A percentile compares a stretch with the other conserved stretches of the same genome.
These are phyloP conservation scores for Paramecium caudatum DNA, from an alignment of 73 alveolate species.

Conservation along the genomic window DNA sequence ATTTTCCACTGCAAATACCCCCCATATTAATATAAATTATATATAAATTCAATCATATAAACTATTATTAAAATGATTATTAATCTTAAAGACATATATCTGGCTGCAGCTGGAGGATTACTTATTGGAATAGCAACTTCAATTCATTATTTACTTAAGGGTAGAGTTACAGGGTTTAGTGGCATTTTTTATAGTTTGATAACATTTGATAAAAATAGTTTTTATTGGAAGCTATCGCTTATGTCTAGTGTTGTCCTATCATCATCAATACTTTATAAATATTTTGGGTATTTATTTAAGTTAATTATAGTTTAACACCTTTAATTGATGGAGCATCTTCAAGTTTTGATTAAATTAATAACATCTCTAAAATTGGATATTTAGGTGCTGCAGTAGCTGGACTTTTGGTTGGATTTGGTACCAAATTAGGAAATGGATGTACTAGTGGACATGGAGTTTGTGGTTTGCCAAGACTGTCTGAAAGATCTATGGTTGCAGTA, in stretches of 20 bases:
- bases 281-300: conserved; percentile 45
- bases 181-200: conserved; percentile 82
- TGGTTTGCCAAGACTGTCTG: conserved; percentile 96
- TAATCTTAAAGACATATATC: conserved; percentile 30
- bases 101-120: conserved; percentile 91
- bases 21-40: too few relatives aligned
- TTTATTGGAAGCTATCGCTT: conserved; percentile 82
- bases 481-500: conserved; percentile 94
- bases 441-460: conserved; percentile 99
- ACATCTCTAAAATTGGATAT: conserved; percentile 70
- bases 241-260: conserved; percentile 81
- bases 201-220: conserved; percentile 71
- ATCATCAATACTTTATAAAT: conserved; percentile 71
- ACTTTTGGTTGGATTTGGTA: conserved; percentile 96
- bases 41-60: too few relatives aligned
- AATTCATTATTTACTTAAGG: conserved; percentile 82
- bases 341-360: conserved; percentile 52
- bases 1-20: too few relatives aligned
- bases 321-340: conserved; percentile 65
- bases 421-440: conserved; percentile 98
- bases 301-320: conserved; percentile 66
- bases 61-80: conserved; percentile 31
- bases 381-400: conserved; percentile 94
- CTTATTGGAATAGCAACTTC: conserved; percentile 88
- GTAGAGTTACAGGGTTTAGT: conserved; percentile 94